Evolutionary conservation across 164 flowering plant species (phyloP).

Genomic region (Litsea cubeba): DNA sequence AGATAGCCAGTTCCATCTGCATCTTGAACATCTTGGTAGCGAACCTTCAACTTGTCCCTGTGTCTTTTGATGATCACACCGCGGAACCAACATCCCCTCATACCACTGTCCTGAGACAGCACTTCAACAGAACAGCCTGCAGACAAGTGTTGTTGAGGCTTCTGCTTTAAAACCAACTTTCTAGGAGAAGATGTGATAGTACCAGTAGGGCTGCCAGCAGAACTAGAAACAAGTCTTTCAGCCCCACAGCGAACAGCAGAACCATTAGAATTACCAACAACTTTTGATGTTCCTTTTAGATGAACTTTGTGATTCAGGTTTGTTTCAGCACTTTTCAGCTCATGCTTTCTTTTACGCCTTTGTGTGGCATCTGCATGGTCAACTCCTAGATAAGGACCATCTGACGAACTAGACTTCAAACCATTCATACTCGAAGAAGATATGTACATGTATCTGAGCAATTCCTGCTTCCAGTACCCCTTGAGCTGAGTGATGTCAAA

Average conservation of each 20-base stretch:
- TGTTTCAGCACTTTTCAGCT: conserved; percentile 19
- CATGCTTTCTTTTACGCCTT: conserved; percentile 45
- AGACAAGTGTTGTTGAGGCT: conserved; percentile 19
- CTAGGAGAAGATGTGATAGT: conserved; percentile 7
- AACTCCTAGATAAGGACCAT: conserved; percentile 14
- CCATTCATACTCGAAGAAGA: conserved; percentile 12
- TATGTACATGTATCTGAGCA: conserved; percentile 37
- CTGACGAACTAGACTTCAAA: conserved; percentile 8
- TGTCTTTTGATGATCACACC: conserved; percentile 58
- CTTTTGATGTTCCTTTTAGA: conserved; percentile 5
- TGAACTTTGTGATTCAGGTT: conserved; percentile 7
- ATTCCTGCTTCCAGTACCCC: conserved; percentile 80
- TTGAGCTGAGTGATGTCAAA: conserved; percentile 64
- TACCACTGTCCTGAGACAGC: conserved; percentile 91
- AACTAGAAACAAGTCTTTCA: conserved; percentile 12
- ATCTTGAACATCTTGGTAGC: conserved; percentile 70
- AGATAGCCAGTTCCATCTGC: conserved; percentile 62
- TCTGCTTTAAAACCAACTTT: conserved; percentile 13
- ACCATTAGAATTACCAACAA: conserved; percentile 10
- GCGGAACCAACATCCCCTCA: conserved; percentile 87
- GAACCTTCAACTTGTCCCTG: conserved; percentile 68
- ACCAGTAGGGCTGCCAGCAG: conserved; percentile 10
- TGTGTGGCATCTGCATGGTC: conserved; percentile 7
- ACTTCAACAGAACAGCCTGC: conserved; percentile 70
- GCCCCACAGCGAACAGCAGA: conserved; percentile 5